Conservation (phyloP, 495 filamentous ascomycete genomes). For the Neurospora sp. region DNA sequence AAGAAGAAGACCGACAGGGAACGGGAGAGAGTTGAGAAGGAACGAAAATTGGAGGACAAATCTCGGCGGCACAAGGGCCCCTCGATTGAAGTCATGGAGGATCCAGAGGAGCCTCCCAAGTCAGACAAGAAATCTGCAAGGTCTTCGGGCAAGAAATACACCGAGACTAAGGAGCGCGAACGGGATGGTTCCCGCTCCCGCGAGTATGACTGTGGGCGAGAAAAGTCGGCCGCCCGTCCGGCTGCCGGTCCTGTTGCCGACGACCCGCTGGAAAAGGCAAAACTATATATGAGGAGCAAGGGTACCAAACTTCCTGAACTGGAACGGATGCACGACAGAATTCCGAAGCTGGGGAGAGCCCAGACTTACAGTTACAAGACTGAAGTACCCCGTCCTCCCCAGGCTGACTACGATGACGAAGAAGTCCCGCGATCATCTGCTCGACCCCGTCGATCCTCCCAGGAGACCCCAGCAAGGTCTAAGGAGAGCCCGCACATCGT, state of each 20-base stretch:
- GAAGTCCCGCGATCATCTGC: constrained; percentile 18
- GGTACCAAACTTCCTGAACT: neutral
- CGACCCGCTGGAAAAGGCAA: neutral
- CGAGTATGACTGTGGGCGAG: constrained; percentile 15
- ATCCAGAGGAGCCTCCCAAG: constrained; percentile 15
- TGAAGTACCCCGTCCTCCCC: constrained; percentile 25
- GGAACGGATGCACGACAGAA: neutral
- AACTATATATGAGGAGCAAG: neutral
- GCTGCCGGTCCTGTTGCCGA: neutral
- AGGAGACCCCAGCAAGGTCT: constrained; percentile 25
- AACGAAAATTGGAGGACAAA: constrained; percentile 28
- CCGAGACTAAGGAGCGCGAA: constrained; percentile 20
- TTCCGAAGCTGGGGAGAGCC: neutral
- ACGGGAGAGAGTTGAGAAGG: constrained; percentile 18
- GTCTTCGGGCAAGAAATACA: constrained; percentile 29
- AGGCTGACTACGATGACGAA: constrained; percentile 20
- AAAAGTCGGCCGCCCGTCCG: constrained; percentile 21
- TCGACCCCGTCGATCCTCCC: constrained; percentile 29
- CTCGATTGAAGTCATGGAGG: constrained; percentile 22
- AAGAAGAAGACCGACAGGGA: constrained; percentile 16
- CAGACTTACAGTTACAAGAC: constrained; percentile 15
- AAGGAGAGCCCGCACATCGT: constrained; percentile 24
- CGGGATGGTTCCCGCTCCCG: constrained; percentile 21
- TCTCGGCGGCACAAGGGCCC: constrained; percentile 15
- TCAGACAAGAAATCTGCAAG: constrained; percentile 28